A percentile compares a stretch with the other conserved stretches of the same genome.
These are phyloP conservation scores for Tolypocladium ophioglossoides DNA, from an alignment of 2,329 filamentous ascomycete species.

Conservation along the genomic window DNA sequence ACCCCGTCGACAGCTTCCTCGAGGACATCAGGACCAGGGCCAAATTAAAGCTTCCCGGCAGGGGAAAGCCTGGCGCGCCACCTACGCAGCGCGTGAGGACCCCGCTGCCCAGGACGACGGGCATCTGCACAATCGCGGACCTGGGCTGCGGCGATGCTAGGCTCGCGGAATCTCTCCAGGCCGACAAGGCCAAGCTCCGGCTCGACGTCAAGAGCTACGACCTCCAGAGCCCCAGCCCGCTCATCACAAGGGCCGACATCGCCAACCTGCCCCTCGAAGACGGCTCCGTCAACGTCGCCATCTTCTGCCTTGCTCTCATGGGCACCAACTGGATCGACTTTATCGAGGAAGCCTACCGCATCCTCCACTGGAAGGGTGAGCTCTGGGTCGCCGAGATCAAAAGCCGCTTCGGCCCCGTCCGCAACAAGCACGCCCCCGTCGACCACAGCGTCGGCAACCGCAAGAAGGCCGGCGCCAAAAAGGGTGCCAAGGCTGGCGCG, in stretches of 20 bases:
- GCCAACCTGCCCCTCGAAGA: slow-evolving; percentile 68
- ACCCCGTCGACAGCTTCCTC: slow-evolving; percentile 86
- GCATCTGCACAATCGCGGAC: slow-evolving; percentile 73
- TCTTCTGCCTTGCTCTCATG: slow-evolving; percentile 97
- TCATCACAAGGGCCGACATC: slow-evolving; percentile 85
- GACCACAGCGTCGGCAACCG: slow-evolving; percentile 63
- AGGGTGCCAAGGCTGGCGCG: slow-evolving; percentile 30
- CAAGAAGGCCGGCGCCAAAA: slow-evolving; percentile 38
- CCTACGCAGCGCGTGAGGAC: slow-evolving; percentile 16
- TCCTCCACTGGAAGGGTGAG: slow-evolving; percentile 89
- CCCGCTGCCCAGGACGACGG: slow-evolving; percentile 61
- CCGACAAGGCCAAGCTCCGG: slow-evolving; percentile 53
- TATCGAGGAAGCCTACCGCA: slow-evolving; percentile 86
- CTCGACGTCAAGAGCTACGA: slow-evolving; percentile 78
- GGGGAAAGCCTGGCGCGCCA: slow-evolving; percentile 17
- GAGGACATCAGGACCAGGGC: slow-evolving; percentile 58
- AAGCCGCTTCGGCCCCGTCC: slow-evolving; percentile 57
- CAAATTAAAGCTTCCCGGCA: slow-evolving; percentile 29
- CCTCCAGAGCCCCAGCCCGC: slow-evolving; percentile 62
- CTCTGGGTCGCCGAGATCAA: slow-evolving; percentile 98
- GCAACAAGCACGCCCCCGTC: slow-evolving; percentile 32
- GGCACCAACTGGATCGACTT: slow-evolving; percentile 98
- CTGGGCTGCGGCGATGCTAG: slow-evolving; percentile 88
- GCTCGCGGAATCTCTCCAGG: slow-evolving; percentile 59
- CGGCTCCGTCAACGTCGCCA: slow-evolving; percentile 69